Conservation (phyloP, 2,329 filamentous ascomycete species). For the Sclerotinia subarctica region DNA sequence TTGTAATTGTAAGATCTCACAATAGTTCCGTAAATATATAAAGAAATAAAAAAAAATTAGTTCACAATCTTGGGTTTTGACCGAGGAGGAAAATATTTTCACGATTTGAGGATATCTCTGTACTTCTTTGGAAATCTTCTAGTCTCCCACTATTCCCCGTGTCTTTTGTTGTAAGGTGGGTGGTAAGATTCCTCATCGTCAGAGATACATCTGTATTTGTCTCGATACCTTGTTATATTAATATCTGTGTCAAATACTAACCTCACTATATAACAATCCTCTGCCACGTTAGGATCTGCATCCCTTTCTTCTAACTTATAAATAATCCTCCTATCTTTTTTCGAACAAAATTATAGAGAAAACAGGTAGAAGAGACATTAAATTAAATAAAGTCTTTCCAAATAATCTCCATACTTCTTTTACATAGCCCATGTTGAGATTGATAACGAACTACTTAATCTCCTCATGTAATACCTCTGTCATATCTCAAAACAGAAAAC, state of each 20-base stretch:
- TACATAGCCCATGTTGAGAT: not conserved
- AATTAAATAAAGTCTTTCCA: not conserved
- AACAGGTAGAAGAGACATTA: not conserved
- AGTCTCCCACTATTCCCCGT: not conserved
- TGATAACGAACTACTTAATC: not conserved
- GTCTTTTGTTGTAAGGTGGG: not conserved
- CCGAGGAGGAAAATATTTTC: not conserved
- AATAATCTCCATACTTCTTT: not conserved
- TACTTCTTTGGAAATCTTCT: not conserved
- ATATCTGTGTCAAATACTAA: not conserved
- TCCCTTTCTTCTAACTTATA: not conserved
- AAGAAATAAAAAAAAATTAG: too few species aligned
- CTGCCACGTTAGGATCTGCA: not conserved
- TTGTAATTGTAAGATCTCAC: too few species aligned
- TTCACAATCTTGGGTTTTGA: not conserved
- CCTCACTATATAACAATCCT: not conserved
- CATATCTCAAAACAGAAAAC: too few species aligned
- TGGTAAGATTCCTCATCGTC: not conserved
- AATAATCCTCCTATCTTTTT: not conserved
- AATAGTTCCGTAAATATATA: not conserved
- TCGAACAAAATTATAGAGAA: not conserved
- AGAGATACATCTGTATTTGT: not conserved
- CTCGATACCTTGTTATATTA: fast-evolving
- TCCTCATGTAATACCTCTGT: not conserved
- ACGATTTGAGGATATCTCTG: not conserved